Conservation (phyloP, 768 basidiomycete species). For the Boletus patriciae region DNA sequence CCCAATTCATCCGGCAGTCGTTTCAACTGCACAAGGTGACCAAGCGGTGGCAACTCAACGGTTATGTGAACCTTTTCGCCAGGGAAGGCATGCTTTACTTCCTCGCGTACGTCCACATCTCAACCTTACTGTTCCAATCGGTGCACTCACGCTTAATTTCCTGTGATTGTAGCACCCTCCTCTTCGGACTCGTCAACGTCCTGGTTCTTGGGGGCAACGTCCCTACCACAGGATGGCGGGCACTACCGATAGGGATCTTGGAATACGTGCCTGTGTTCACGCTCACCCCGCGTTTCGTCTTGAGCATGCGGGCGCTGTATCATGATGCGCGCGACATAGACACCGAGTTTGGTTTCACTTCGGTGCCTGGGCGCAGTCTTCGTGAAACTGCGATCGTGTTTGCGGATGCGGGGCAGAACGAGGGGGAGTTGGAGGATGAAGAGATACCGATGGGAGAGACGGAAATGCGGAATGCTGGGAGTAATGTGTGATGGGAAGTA, state of each 20-base stretch:
- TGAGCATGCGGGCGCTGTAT: constrained; percentile 7
- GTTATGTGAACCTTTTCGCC: constrained; percentile 1
- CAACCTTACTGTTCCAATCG: too few relatives aligned
- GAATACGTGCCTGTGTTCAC: constrained; percentile 5
- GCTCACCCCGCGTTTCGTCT: constrained; percentile 6
- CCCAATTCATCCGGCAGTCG: neutral
- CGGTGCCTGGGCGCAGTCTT: neutral
- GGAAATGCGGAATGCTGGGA: neutral
- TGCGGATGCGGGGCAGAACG: neutral
- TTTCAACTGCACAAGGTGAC: neutral
- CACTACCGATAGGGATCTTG: neutral
- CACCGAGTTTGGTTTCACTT: neutral
- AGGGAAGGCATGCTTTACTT: constrained; percentile 7
- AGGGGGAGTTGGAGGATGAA: neutral
- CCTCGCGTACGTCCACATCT: constrained; percentile 4
- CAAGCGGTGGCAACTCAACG: neutral
- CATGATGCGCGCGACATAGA: neutral
- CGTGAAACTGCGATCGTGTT: neutral
- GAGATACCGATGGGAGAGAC: neutral
- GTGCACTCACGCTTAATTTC: neutral
- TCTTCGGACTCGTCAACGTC: neutral
- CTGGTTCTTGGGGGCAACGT: neutral
- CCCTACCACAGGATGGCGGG: neutral
- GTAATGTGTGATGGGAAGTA: neutral
- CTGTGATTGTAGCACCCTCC: neutral